Evolutionary conservation across 768 basidiomycete genomes (phyloP).

Genomic region (Termitomyces sp.): DNA sequence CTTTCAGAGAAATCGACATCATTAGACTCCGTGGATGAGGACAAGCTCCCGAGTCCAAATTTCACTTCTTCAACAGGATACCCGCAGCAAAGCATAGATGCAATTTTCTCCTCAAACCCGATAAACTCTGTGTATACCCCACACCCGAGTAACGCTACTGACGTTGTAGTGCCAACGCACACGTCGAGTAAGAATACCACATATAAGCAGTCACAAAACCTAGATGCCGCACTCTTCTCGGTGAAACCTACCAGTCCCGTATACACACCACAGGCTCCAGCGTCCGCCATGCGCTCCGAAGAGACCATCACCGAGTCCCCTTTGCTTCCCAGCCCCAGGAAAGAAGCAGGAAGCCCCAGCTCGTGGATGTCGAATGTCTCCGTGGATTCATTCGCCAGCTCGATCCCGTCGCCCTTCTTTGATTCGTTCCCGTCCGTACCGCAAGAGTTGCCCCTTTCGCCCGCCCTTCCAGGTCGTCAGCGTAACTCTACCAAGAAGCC

Average conservation of each 20-base stretch:
- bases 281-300: constrained; percentile 13
- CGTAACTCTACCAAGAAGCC: constrained; percentile 9
- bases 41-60: constrained; percentile 9
- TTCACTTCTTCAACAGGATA: not conserved
- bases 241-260: constrained; percentile 7
- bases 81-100: constrained; percentile 1
- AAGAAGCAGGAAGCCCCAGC: constrained; percentile 22
- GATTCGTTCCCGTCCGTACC: constrained; percentile 75
- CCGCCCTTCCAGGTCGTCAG: constrained; percentile 11
- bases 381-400: constrained; percentile 32
- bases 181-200: not conserved
- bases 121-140: constrained; percentile 16
- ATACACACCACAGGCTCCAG: constrained; percentile 9
- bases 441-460: constrained; percentile 32
- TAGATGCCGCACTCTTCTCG: constrained; percentile 3
- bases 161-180: not conserved
- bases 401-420: constrained; percentile 41
- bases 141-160: not conserved
- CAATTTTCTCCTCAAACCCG: constrained; percentile 10
- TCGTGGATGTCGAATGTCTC: constrained; percentile 47
- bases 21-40: constrained; percentile 9
- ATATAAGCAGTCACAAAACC: not conserved
- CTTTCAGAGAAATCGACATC: not conserved
- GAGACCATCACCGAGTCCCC: constrained; percentile 12
- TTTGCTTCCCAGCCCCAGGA: constrained; percentile 13